Conservation (phyloP, 1,284 basidiomycete genomes). For the Melampsora larici-populina region DNA sequence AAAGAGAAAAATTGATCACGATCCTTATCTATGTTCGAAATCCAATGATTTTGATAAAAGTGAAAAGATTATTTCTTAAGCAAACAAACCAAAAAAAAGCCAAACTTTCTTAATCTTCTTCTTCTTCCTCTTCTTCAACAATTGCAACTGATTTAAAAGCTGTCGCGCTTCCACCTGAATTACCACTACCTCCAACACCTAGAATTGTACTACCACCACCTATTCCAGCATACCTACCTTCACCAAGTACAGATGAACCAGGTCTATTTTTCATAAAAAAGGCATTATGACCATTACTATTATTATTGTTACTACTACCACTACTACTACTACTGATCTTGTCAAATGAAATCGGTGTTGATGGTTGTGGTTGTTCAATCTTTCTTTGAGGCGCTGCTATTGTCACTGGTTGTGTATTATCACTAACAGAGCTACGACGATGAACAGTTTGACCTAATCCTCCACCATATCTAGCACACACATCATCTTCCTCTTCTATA, state of each 20-base stretch:
- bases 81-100: not conserved
- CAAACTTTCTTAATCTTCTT: no score
- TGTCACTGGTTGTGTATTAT: not conserved
- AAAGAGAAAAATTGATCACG: no score
- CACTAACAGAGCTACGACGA: not conserved
- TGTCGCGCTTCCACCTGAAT: constrained; percentile 17
- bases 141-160: constrained; percentile 32
- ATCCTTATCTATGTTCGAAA: no score
- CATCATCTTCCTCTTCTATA: constrained; percentile 31
- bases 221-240: not conserved
- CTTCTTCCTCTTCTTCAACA: constrained; percentile 40
- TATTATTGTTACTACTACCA: not conserved
- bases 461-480: constrained; percentile 16
- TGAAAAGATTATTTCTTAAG: no score
- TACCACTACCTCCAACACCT: not conserved
- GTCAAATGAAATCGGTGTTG: not conserved
- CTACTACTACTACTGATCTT: no score
- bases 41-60: no score
- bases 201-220: not conserved
- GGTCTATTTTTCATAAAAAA: not conserved
- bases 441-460: constrained; percentile 34
- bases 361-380: not conserved
- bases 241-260: not conserved
- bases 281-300: not conserved
- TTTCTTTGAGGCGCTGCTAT: not conserved